phyloP scores from a whole-genome alignment of 345 rosid genomes.

The Acer negundo region DNA sequence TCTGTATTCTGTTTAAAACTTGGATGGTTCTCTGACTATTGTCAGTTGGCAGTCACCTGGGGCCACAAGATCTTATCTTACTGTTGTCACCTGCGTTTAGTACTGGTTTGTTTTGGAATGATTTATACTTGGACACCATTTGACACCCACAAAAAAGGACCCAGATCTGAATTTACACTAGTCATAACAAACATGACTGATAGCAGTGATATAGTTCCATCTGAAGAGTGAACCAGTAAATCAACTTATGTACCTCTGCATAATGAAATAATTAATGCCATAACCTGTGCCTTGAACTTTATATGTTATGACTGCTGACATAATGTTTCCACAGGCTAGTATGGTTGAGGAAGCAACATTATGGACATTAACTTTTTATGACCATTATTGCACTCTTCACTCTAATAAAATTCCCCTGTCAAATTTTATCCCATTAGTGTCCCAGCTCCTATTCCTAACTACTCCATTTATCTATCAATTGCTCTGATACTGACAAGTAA shows the following conservation, averaged over 20 bases:
- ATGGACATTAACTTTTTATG: not conserved
- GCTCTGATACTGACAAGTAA: constrained; percentile 9
- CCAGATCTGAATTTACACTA: not conserved
- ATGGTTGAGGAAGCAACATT: constrained; percentile 5
- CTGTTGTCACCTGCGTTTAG: not conserved
- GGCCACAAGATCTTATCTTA: constrained; percentile 1
- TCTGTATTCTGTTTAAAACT: not conserved
- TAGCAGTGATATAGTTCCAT: not conserved
- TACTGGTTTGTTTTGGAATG: not conserved
- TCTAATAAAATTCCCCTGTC: not conserved
- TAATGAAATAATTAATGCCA: constrained; percentile 1
- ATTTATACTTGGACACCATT: not conserved
- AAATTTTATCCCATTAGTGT: constrained; percentile 1
- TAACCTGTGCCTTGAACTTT: constrained; percentile 2
- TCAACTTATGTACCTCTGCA: not conserved
- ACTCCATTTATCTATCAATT: constrained; percentile 2
- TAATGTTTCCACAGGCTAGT: not conserved
- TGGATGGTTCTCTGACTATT: not conserved
- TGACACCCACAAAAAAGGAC: not conserved
- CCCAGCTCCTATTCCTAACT: not conserved
- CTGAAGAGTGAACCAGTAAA: not conserved
- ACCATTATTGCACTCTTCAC: constrained; percentile 1
- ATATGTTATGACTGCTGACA: not conserved
- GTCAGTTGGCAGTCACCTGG: not conserved
- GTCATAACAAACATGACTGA: not conserved